Evolutionary conservation across 305 asterid species (phyloP).

Genomic region (Lippia alba): DNA sequence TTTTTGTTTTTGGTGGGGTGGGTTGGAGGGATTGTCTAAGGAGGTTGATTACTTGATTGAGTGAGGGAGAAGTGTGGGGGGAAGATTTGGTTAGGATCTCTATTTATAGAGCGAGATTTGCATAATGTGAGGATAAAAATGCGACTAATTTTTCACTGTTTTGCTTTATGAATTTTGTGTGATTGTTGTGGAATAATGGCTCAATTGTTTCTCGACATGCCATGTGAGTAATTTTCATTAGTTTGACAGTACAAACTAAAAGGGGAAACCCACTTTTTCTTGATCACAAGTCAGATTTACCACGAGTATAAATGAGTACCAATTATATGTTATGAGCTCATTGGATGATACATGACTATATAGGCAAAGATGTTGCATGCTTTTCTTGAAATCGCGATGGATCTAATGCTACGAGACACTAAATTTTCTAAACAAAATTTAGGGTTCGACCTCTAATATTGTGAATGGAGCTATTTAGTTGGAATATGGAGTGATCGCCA

Average conservation of each 20-base stretch:
- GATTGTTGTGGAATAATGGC: conserved; percentile 4
- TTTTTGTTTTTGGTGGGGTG: not conserved
- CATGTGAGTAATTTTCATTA: not conserved
- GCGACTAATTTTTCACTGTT: not conserved
- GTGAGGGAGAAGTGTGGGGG: conserved; percentile 24
- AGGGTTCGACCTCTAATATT: no score
- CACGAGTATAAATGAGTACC: no score
- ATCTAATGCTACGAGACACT: no score
- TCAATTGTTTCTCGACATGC: conserved; percentile 1
- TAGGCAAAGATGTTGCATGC: not conserved
- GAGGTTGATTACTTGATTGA: no score
- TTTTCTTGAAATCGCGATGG: conserved; percentile 17
- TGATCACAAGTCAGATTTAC: no score
- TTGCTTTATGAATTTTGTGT: not conserved
- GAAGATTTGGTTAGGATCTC: conserved; percentile 36
- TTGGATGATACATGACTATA: no score
- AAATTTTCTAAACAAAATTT: no score
- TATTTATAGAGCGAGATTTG: conserved; percentile 39
- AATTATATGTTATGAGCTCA: no score
- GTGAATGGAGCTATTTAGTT: no score
- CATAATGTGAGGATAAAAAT: not conserved
- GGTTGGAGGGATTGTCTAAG: not conserved
- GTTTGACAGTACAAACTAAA: not conserved
- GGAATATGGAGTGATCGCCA: no score
- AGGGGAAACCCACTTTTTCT: no score